A percentile compares a stretch with the other conserved stretches of the same genome.
phyloP scores from a whole-genome alignment of 768 basidiomycete genomes.

The Hirschioporus abietinus region DNA sequence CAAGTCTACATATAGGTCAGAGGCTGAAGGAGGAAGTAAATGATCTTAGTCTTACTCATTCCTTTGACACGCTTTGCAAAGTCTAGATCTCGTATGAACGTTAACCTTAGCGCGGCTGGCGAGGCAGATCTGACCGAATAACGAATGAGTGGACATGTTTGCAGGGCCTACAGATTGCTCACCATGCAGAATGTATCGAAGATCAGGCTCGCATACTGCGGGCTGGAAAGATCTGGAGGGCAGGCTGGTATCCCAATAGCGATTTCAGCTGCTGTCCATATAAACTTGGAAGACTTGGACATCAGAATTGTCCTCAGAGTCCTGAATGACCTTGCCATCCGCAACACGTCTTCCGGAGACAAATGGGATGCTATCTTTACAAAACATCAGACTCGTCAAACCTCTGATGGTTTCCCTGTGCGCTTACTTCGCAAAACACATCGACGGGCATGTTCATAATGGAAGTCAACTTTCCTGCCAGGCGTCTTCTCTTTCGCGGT shows the following conservation, averaged over 20 bases:
- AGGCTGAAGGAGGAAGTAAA: background rate
- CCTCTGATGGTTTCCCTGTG: no score
- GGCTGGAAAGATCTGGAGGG: constrained; percentile 4
- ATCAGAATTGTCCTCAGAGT: background rate
- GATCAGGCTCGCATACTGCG: constrained; percentile 6
- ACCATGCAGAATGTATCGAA: constrained; percentile 1
- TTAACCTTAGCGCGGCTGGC: background rate
- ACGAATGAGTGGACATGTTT: background rate
- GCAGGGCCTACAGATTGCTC: background rate
- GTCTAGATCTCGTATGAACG: background rate
- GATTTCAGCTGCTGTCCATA: background rate
- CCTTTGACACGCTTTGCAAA: background rate
- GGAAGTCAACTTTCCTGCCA: background rate
- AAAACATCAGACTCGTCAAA: background rate
- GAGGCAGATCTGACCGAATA: background rate
- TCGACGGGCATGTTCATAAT: background rate
- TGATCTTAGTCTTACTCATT: background rate
- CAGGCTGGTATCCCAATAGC: constrained; percentile 5
- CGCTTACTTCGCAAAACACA: background rate
- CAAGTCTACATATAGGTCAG: background rate
- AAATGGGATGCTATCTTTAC: background rate
- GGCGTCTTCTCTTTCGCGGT: background rate
- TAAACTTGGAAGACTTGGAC: background rate
- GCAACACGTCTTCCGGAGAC: background rate
- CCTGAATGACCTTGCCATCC: background rate